Base-by-base conservation (phyloP, 2,329 filamentous ascomycete species). In the Fusarium tupiense region DNA sequence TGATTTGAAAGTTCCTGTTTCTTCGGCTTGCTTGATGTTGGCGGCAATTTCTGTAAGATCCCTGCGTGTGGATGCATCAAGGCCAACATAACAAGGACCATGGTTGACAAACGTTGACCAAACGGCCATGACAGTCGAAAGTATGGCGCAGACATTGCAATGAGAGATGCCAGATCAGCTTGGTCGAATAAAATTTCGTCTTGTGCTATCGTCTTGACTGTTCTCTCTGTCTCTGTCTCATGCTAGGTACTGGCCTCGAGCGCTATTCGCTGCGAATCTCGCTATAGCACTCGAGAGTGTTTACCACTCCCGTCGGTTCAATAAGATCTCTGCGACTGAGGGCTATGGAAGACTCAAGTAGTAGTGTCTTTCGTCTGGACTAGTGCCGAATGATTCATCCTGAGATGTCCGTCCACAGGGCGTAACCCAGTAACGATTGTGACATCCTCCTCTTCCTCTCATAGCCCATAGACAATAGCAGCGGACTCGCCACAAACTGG, bases 181-280 rank as follows among this genome's bases (percentile, higher is more conserved):
- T 83, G 83, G 84, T 84, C 84, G 84, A 83, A 83, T 82, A 81
- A 81, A 83, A 80, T 72, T 81, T 84, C 84, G 82, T 85, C 83
- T 86, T 91, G 89, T 92, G 91, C 92, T 93, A 93, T 91, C 91
- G 89, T 91, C 88, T 90, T 90, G 90, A 79, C 80, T 83, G 75
- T 82, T 74, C 80, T 80, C 79, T 81, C 79, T 80, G 79, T 80
- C 79, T 81, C 79, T 79, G 80, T 82, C 80, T 81, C 83, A 84
- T 84, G 83, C 91, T 93, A 93, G 89, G 88, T 90, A 89, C 88
- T 90, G 85, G 85, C 85, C 84, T 86, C 84, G 86, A 87, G 87
- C 86, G 87, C 88, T 89, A 89, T 85, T 85, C 87, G 87, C 88
- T 87, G 84, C 85, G 82, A 85, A 83, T 84, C 84, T 84, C 85